Evolutionary conservation across 441 rosid genomes (phyloP).

Genomic region (Raphanus hybrid): DNA sequence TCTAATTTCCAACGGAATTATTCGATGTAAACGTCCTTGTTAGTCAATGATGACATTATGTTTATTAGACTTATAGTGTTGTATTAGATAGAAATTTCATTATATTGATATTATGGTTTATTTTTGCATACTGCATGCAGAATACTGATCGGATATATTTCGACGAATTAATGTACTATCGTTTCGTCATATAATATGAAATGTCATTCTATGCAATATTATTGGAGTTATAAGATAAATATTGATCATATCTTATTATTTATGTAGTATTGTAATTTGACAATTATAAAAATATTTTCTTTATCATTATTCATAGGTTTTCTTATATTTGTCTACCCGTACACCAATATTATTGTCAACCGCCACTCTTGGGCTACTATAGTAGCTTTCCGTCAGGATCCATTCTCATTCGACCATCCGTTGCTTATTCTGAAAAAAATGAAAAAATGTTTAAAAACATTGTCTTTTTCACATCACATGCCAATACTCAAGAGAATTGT

Average conservation of each 20-base stretch:
- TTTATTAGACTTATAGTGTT: not conserved
- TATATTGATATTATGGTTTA: not conserved
- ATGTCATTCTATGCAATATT: not conserved
- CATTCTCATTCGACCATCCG: not conserved
- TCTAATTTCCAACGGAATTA: not conserved
- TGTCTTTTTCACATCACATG: no score
- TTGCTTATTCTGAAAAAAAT: no score
- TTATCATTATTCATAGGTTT: not conserved
- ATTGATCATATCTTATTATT: no score
- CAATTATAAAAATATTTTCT: no score
- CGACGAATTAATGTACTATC: not conserved
- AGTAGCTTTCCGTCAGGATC: not conserved
- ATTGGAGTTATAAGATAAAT: not conserved
- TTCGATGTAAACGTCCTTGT: not conserved
- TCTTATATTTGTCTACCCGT: not conserved
- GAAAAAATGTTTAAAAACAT: no score
- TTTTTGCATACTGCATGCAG: not conserved
- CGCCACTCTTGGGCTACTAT: not conserved
- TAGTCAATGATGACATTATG: not conserved
- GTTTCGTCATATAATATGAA: not conserved
- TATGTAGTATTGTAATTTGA: no score
- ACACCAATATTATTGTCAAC: not conserved
- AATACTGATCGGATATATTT: not conserved
- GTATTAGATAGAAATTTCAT: constrained; percentile 1
- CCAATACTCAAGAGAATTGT: not conserved